Base-by-base conservation (phyloP, 129 eudicot genomes). In the Saussurea involucrata region DNA sequence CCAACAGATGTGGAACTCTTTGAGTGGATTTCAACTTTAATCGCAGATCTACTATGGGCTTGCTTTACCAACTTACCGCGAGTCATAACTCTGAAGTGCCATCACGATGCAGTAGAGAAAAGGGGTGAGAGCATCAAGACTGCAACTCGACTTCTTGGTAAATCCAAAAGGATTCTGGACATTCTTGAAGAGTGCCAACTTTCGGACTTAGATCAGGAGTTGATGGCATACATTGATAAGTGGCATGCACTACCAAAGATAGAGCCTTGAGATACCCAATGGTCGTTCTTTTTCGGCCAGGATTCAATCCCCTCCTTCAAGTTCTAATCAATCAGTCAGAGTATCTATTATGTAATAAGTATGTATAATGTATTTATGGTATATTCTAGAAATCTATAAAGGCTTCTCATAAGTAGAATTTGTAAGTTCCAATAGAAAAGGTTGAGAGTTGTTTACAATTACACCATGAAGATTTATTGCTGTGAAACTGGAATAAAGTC, bases 101-200 rank as follows among this genome's bases (percentile, higher is more conserved):
- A 87, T 74, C 36, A 77, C 22, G 37, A 65, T 20, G 79, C 83
- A 74, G 76, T 87, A 46, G 80, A 66, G 73, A 76, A 76, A 66
- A 66, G 55, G 74, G 66, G 24, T 12, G 73, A 76, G 4, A 76
- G 20, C 32, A 66, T 76, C 34, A 46, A 15, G 0, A 65, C n/a
- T n/a, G 80, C 80, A 18, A 72, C 80, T 28, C 42, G 44, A 20
- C 20, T 76, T 66, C 67, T 76, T 29, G 73, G 80, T 66, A 66
- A 20, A 67, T 77, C 84, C 22, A 84, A 77, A 74, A 73, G 66
- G 17, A 81, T 83, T 36, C 67, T 87, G 20, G 21, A 68, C 29
- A 57, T 81, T 4, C 77, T 84, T 9, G 69, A 79, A 64, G 71
- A 33, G 9, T 66, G 69, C 4, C 60, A 72, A 58, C 75, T 67